These are phyloP conservation scores for Tolypocladium ovalisporum DNA, from an alignment of 2,329 filamentous ascomycete species.

Conservation along the genomic window DNA sequence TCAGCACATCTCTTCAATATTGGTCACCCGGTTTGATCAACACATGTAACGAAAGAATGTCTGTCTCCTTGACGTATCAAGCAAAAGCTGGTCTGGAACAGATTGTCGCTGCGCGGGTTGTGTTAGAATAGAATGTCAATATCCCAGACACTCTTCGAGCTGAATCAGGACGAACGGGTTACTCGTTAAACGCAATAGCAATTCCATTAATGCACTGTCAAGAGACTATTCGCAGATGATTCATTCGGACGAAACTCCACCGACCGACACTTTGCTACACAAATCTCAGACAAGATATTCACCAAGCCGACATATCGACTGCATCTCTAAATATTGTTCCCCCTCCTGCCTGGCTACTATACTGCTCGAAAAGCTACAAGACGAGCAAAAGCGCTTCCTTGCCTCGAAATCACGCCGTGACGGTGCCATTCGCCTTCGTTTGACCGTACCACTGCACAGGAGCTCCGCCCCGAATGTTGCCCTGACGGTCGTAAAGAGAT, in stretches of 20 bases:
- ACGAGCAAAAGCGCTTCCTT: not conserved
- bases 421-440: not conserved
- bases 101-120: not conserved
- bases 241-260: not conserved
- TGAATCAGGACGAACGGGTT: not conserved
- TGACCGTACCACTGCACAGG: constrained; percentile 56
- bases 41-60: too few species aligned
- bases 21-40: too few species aligned
- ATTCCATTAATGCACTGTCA: not conserved
- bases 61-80: not conserved
- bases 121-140: not conserved
- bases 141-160: not conserved
- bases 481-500: constrained; percentile 74
- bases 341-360: too few species aligned
- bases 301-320: not conserved
- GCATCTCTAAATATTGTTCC: too few species aligned
- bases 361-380: too few species aligned
- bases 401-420: not conserved
- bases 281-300: not conserved
- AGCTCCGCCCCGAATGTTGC: constrained; percentile 58
- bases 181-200: not conserved
- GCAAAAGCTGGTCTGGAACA: too few species aligned
- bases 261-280: not conserved
- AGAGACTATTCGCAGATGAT: not conserved
- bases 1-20: too few species aligned